These are phyloP conservation scores for Pestalotiopsis sp. DNA, from an alignment of 2,329 filamentous ascomycete species.

Conservation along the genomic window DNA sequence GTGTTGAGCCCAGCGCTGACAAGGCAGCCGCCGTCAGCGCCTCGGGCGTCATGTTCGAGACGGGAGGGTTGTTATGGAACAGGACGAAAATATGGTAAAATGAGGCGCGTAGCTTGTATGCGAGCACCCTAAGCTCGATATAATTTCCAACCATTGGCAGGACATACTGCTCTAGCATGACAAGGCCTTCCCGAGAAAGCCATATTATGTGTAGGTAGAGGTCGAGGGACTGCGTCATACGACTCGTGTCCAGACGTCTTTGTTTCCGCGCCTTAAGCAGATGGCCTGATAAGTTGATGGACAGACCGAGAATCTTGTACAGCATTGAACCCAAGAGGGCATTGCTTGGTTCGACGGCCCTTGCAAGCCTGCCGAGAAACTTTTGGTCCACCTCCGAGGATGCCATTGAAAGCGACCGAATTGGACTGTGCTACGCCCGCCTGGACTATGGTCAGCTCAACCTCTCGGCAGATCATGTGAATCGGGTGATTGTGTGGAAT, in stretches of 20 bases:
- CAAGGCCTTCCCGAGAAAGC: conserved; percentile 88
- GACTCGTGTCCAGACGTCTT: conserved; percentile 78
- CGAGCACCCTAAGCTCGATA: conserved; percentile 84
- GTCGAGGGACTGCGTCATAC: conserved; percentile 77
- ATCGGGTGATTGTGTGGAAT: background rate
- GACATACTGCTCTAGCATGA: conserved; percentile 86
- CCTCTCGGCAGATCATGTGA: conserved; percentile 20
- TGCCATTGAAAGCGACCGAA: conserved; percentile 65
- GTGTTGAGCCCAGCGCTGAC: conserved; percentile 35
- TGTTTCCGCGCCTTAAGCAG: conserved; percentile 83
- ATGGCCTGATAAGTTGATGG: conserved; percentile 83
- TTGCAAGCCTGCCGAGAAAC: conserved; percentile 88
- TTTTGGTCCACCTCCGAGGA: conserved; percentile 98
- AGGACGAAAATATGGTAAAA: conserved; percentile 97
- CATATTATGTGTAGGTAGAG: conserved; percentile 90
- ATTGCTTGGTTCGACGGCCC: conserved; percentile 76
- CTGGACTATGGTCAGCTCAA: background rate
- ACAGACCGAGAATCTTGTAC: conserved; percentile 89
- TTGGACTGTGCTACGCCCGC: background rate
- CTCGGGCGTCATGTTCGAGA: conserved; percentile 63
- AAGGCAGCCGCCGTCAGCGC: conserved; percentile 35
- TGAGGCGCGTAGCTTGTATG: conserved; percentile 88
- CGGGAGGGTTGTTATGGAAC: conserved; percentile 87
- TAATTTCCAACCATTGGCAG: conserved; percentile 81
- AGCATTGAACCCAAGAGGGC: conserved; percentile 80